Conservation (phyloP, 2,329 filamentous ascomycete species). For the Zymoseptoria passerinii region DNA sequence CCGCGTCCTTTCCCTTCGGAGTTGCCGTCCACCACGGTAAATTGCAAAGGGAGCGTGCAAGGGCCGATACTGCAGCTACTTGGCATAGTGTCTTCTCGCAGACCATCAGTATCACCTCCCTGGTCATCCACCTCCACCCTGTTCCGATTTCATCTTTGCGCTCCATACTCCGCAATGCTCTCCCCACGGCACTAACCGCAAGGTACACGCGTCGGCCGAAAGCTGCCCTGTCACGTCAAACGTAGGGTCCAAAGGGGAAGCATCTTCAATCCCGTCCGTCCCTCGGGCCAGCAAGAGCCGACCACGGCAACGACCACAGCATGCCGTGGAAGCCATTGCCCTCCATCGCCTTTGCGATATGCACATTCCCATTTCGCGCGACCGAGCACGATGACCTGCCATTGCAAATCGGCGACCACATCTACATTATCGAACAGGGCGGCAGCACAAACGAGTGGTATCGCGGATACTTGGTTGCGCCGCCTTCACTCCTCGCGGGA, state of each 20-base stretch:
- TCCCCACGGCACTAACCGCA: neutral
- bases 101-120: neutral
- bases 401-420: constrained; percentile 93
- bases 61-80: neutral
- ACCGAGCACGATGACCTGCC: constrained; percentile 83
- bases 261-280: neutral
- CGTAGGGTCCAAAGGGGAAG: neutral
- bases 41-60: neutral
- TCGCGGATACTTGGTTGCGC: constrained; percentile 88
- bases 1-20: neutral
- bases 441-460: constrained; percentile 80
- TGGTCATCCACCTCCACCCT: neutral
- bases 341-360: constrained; percentile 95
- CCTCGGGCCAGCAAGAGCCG: neutral
- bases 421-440: constrained; percentile 97
- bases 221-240: neutral
- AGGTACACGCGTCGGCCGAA: neutral
- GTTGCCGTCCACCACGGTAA: neutral
- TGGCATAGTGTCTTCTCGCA: neutral
- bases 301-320: neutral
- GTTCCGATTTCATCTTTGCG: neutral
- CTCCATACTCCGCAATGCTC: neutral
- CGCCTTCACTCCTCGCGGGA: constrained; percentile 83
- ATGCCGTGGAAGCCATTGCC: constrained; percentile 98
- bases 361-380: constrained; percentile 86